These are phyloP conservation scores for Tuber indicum DNA, from an alignment of 495 filamentous ascomycete species.

Conservation along the genomic window DNA sequence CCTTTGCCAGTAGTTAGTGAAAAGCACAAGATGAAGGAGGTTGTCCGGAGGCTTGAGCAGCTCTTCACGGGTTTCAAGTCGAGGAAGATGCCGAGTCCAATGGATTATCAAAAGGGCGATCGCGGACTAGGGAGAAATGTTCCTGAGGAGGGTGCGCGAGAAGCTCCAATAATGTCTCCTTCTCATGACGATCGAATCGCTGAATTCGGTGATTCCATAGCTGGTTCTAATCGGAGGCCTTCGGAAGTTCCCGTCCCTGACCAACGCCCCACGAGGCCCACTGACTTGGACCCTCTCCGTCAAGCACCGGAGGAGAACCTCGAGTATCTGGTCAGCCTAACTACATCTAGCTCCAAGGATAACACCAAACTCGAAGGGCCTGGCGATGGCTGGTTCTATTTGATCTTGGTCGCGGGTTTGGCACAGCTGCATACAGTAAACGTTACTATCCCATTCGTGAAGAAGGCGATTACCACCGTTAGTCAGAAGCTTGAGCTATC, in stretches of 20 bases:
- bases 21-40: conserved; percentile 61
- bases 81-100: conserved; percentile 44
- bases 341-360: conserved; percentile 42
- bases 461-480: conserved; percentile 57
- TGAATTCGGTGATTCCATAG: conserved; percentile 35
- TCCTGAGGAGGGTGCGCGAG: conserved; percentile 33
- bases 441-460: conserved; percentile 66
- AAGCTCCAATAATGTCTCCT: conserved; percentile 37
- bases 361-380: conserved; percentile 48
- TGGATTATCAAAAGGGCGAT: conserved; percentile 44
- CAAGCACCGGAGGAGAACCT: conserved; percentile 66
- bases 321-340: conserved; percentile 65
- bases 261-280: conserved; percentile 64
- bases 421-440: conserved; percentile 73
- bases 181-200: conserved; percentile 31
- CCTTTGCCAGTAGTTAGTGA: conserved; percentile 46
- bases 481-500: conserved; percentile 68
- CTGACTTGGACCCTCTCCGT: conserved; percentile 64
- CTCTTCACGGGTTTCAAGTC: conserved; percentile 59
- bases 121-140: conserved; percentile 43
- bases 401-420: conserved; percentile 74
- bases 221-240: conserved; percentile 12
- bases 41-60: conserved; percentile 65
- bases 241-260: conserved; percentile 16
- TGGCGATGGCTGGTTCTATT: conserved; percentile 66